phyloP scores from a whole-genome alignment of 2,329 filamentous ascomycete genomes.

The Pseudogymnoascus sp. region DNA sequence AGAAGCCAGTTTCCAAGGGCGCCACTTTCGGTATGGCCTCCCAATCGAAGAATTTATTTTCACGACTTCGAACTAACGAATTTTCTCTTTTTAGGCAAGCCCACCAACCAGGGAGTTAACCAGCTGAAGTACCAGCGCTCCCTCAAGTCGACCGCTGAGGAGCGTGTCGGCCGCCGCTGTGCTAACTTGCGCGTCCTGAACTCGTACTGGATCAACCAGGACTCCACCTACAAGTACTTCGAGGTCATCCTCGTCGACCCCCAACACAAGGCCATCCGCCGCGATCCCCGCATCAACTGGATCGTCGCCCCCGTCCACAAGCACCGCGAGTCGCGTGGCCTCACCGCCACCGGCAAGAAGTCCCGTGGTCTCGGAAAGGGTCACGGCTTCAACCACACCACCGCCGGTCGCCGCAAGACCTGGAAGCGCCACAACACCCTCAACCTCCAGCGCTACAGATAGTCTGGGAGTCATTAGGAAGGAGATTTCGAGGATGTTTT shows the following conservation, averaged over 20 bases:
- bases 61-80: constrained; percentile 19
- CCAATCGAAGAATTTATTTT: neutral
- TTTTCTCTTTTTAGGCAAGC: constrained; percentile 68
- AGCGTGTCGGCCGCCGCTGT: constrained; percentile 98
- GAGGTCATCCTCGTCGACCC: constrained; percentile 99
- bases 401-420: constrained; percentile 95
- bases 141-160: constrained; percentile 94
- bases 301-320: constrained; percentile 99
- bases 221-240: constrained; percentile 99
- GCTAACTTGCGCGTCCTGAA: constrained; percentile 99
- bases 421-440: constrained; percentile 99
- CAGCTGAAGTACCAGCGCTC: constrained; percentile 99
- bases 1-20: constrained; percentile 93
- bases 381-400: constrained; percentile 98
- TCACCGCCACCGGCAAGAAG: constrained; percentile 99
- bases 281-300: constrained; percentile 98
- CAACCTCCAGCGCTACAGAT: constrained; percentile 97
- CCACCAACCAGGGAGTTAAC: constrained; percentile 99
- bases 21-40: constrained; percentile 83
- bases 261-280: constrained; percentile 99
- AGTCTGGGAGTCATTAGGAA: constrained; percentile 28
- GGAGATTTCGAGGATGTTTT: neutral
- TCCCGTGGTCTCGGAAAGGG: constrained; percentile 99
- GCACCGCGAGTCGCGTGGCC: constrained; percentile 97
- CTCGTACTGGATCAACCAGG: constrained; percentile 99